Evolutionary conservation across 1,139 yeast species (phyloP).

Genomic region (Wickerhamomyces sp.): DNA sequence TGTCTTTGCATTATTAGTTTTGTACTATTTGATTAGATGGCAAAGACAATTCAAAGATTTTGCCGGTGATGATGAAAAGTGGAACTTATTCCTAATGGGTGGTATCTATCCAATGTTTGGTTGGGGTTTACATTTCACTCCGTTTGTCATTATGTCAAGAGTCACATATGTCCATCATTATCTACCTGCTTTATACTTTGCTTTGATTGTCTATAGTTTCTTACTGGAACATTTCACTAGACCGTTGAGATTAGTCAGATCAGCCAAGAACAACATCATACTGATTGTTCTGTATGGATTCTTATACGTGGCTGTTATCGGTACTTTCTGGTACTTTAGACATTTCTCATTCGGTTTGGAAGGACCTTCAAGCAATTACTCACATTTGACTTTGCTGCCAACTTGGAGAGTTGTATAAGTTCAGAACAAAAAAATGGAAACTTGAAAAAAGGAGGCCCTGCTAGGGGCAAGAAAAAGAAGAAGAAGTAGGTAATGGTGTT

Average conservation of each 20-base stretch:
- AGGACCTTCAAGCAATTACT: constrained; percentile 66
- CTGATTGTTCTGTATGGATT: constrained; percentile 32
- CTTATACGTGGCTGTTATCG: constrained; percentile 57
- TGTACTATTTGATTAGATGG: constrained; percentile 74
- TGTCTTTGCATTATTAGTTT: constrained; percentile 51
- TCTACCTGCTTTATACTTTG: constrained; percentile 94
- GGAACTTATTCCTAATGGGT: constrained; percentile 58
- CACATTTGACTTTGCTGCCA: constrained; percentile 67
- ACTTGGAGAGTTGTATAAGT: constrained; percentile 58
- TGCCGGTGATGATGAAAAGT: constrained; percentile 31
- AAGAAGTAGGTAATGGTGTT: neutral
- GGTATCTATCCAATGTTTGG: constrained; percentile 90
- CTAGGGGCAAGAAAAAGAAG: neutral
- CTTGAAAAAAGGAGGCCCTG: neutral
- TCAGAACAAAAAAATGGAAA: neutral
- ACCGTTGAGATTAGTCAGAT: constrained; percentile 34
- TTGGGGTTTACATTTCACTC: constrained; percentile 90
- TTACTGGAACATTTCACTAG: constrained; percentile 60
- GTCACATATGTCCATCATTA: constrained; percentile 97
- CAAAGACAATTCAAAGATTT: constrained; percentile 86
- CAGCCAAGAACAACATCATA: constrained; percentile 25
- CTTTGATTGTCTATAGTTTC: constrained; percentile 77
- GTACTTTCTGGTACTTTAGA: constrained; percentile 67
- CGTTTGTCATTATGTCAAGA: constrained; percentile 93
- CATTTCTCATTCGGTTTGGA: constrained; percentile 88